phyloP scores from a whole-genome alignment of 805 yeast species.

The Danielozyma ontarioensis region DNA sequence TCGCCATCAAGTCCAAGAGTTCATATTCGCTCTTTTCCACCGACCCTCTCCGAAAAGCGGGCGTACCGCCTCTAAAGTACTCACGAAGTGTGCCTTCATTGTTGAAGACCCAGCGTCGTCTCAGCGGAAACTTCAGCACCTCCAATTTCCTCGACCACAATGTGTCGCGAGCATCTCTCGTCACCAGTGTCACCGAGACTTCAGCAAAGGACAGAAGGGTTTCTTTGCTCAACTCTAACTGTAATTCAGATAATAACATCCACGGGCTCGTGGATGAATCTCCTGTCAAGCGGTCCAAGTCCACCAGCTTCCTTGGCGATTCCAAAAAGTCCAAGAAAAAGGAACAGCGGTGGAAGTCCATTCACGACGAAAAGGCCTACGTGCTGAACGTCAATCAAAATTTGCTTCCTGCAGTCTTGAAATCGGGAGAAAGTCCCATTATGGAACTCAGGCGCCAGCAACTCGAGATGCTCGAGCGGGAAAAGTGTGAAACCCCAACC shows the following conservation, averaged over 20 bases:
- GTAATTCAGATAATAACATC: conserved; percentile 1
- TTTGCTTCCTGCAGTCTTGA: conserved; percentile 29
- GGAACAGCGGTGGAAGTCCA: conserved; percentile 19
- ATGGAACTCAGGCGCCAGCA: conserved; percentile 18
- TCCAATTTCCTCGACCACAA: neutral
- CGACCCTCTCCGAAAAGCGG: conserved; percentile 1
- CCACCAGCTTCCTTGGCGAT: conserved; percentile 15
- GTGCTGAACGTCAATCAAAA: conserved; percentile 24
- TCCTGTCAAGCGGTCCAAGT: conserved; percentile 23
- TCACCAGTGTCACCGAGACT: neutral
- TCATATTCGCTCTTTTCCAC: neutral
- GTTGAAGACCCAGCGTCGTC: neutral
- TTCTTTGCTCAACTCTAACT: conserved; percentile 4
- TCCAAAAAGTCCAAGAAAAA: conserved; percentile 8
- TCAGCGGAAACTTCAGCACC: neutral
- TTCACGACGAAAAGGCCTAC: conserved; percentile 24
- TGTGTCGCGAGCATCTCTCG: neutral
- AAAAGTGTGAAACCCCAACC: neutral
- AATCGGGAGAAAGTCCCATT: conserved; percentile 27
- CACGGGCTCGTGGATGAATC: conserved; percentile 1
- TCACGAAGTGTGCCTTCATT: conserved; percentile 11
- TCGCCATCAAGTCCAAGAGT: neutral
- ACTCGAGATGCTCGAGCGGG: conserved; percentile 1
- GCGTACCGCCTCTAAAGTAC: conserved; percentile 2
- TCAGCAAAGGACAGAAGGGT: conserved; percentile 2